Base-by-base conservation (phyloP, 2,329 filamentous ascomycete species). In the Fusarium newnesense region DNA sequence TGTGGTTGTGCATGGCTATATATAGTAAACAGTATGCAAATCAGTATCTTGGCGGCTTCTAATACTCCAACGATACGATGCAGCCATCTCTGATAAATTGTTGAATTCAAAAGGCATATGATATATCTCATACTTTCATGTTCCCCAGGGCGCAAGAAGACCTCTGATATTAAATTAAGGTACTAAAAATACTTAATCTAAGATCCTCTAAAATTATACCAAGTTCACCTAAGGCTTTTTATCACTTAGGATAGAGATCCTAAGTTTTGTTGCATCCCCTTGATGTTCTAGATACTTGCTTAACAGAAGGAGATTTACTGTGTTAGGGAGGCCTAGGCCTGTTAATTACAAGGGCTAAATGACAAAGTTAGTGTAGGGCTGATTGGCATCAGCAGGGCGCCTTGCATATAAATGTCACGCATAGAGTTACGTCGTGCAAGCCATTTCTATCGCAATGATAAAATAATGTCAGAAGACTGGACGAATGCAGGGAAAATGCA, bases 401-500 rank as follows among this genome's bases (percentile, higher is more conserved):
- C 56, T 15, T 58, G 56, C 42, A 58, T 58, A 40, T 50, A 15
- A 58, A 58, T 58, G 56, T 58, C 40, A 18, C 54, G 40, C 42
- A 58, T 58, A 30, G 24, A 58, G 54, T 58, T 36, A 30, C 40
- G 24, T 49, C n/a, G 32, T 9, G 21, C 36, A 50, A 43, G 36
- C 24, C 32, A 36, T 49, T 36, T 40, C 12, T 15, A 30, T 30
- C n/a, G 15, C 42, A 58, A 34, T 21, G 18, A 58, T 2, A 46
- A 10, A 49, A 58, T 7, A 28, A 47, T 16, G 9, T 11, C 19
- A 4, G n/a, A 8, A 19, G 13, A 49, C 40, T 26, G 15, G 56
- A 26, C 9, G 21, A 60, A 39, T n/a, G 24, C 26, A 39, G 21
- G 32, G 2, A 9, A 50, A 37, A 60, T 30, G 5, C 21, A 26